A percentile compares a stretch with the other conserved stretches of the same genome.
phyloP scores from a whole-genome alignment of 78 protist genomes.

The Guillardia theta region DNA sequence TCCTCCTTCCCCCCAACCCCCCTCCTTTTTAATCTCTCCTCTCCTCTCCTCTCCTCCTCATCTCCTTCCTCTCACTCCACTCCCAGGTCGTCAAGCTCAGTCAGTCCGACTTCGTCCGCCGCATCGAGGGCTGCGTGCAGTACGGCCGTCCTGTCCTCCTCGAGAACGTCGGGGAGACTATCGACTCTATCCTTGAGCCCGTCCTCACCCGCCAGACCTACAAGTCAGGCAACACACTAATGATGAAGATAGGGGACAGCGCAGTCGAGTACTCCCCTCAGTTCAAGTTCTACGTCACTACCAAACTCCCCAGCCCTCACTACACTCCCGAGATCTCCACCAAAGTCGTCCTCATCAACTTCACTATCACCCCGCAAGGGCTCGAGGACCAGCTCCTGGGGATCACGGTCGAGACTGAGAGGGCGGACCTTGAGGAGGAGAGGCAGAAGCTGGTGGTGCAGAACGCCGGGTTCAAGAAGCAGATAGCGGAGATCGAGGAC shows the following conservation, averaged over 20 bases:
- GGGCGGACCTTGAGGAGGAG: constrained; percentile 54
- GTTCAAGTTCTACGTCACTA: constrained; percentile 73
- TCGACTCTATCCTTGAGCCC: constrained; percentile 66
- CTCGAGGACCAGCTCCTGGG: constrained; percentile 85
- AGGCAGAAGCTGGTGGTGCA: constrained; percentile 17
- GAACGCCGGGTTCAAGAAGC: constrained; percentile 49
- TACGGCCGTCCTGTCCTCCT: constrained; percentile 56
- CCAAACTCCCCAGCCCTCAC: constrained; percentile 72
- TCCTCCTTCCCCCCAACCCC: no score
- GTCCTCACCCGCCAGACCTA: constrained; percentile 47
- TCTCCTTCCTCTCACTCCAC: no score
- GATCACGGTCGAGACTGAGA: constrained; percentile 51
- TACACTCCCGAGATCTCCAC: constrained; percentile 66
- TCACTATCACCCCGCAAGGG: constrained; percentile 78
- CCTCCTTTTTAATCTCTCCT: no score
- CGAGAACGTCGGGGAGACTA: constrained; percentile 63
- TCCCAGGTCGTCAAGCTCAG: constrained; percentile 59
- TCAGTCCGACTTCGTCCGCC: constrained; percentile 62
- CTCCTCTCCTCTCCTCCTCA: no score
- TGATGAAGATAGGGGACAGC: constrained; percentile 62
- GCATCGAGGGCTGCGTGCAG: constrained; percentile 66
- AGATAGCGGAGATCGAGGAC: constrained; percentile 56
- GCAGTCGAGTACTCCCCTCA: constrained; percentile 50
- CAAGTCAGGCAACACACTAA: constrained; percentile 21
- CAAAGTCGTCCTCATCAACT: constrained; percentile 80